Evolutionary conservation across 352 stramenopile species (phyloP).

Genomic region (Thraustotheca clavata): DNA sequence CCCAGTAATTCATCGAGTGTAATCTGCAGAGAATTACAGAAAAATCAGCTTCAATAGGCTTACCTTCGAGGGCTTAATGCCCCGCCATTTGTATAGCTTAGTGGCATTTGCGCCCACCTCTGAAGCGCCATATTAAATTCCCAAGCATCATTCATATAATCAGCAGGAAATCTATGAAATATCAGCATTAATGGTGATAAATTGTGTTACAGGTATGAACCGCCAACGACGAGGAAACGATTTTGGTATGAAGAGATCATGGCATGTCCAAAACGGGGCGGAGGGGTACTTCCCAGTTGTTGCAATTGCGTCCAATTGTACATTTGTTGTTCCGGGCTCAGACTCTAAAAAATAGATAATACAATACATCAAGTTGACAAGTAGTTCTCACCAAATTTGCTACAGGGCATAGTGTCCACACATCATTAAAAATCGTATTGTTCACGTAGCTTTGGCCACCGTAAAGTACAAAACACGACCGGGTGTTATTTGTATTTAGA

Average conservation of each 20-base stretch:
- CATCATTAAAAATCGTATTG: slow-evolving; percentile 51
- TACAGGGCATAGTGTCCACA: slow-evolving; percentile 54
- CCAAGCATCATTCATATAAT: slow-evolving; percentile 64
- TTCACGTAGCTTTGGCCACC: slow-evolving; percentile 40
- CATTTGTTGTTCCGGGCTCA: slow-evolving; percentile 31
- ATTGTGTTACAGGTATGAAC: slow-evolving; percentile 35
- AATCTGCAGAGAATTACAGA: neutral
- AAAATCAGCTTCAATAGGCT: neutral
- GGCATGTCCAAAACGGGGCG: slow-evolving; percentile 45
- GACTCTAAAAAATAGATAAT: too few species aligned
- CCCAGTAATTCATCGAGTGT: neutral
- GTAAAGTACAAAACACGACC: slow-evolving; percentile 43
- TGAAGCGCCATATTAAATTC: slow-evolving; percentile 59
- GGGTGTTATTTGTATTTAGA: neutral
- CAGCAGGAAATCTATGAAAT: slow-evolving; percentile 44
- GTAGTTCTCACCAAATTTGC: neutral
- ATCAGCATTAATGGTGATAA: too few species aligned
- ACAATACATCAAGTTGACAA: neutral
- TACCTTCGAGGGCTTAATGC: neutral
- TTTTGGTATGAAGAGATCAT: slow-evolving; percentile 49
- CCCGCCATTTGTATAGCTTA: neutral
- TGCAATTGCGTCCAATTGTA: slow-evolving; percentile 50
- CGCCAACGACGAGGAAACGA: slow-evolving; percentile 45
- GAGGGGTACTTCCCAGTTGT: slow-evolving; percentile 39
- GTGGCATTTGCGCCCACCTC: slow-evolving; percentile 44